These are phyloP conservation scores for Kodamaea neixiangensis DNA, from an alignment of 805 yeast genomes.

Conservation along the genomic window DNA sequence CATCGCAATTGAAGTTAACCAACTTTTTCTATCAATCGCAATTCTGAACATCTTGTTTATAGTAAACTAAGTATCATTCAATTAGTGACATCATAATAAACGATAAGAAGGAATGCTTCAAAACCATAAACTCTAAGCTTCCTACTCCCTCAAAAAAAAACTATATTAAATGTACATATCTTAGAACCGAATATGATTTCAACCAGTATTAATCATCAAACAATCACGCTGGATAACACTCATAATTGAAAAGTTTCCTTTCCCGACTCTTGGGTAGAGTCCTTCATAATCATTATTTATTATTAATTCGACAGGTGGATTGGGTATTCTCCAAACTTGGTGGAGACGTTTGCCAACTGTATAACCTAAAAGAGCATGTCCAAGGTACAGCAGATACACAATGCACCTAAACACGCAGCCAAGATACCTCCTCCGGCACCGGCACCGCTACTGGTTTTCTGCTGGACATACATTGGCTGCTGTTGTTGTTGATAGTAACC, in stretches of 20 bases:
- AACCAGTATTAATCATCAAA: not conserved
- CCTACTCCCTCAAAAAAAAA: not conserved
- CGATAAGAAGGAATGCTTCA: no score
- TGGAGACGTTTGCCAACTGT: not conserved
- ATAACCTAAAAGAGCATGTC: constrained; percentile 24
- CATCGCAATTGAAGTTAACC: no score
- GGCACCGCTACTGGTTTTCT: constrained; percentile 25
- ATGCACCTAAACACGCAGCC: constrained; percentile 41
- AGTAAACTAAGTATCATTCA: no score
- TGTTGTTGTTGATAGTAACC: constrained; percentile 44
- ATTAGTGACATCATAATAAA: no score
- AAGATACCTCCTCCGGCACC: constrained; percentile 35
- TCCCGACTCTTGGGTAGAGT: not conserved
- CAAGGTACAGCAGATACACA: constrained; percentile 40
- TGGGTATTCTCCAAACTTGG: not conserved
- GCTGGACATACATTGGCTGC: constrained; percentile 47
- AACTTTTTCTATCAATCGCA: no score
- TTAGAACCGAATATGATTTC: not conserved
- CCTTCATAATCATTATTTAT: not conserved
- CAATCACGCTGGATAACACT: not conserved
- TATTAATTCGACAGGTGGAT: not conserved
- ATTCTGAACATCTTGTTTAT: no score
- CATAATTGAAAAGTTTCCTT: not conserved
- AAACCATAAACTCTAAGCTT: not conserved
- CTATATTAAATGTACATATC: not conserved